Evolutionary conservation across 2,329 filamentous ascomycete species (phyloP).

Genomic region (Samsoniella hepiali): DNA sequence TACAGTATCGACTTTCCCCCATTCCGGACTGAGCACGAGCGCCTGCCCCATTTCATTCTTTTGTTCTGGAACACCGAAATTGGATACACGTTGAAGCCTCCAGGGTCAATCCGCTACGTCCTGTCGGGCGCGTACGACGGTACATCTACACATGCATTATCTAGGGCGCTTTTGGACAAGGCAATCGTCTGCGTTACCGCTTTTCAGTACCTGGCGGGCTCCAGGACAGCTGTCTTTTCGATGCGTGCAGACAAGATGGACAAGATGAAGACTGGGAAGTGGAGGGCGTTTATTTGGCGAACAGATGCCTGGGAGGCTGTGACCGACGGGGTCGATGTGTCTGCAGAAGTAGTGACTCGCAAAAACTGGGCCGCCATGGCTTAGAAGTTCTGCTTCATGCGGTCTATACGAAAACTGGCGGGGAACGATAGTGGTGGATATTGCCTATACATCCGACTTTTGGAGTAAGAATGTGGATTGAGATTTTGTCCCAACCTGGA

Average conservation of each 20-base stretch:
- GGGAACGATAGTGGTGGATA: no score
- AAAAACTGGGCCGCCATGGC: neutral
- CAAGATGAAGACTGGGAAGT: neutral
- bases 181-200: neutral
- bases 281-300: constrained; percentile 7
- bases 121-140: neutral
- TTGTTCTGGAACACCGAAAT: neutral
- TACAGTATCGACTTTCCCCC: neutral
- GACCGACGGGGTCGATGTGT: neutral
- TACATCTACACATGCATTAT: no score
- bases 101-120: neutral
- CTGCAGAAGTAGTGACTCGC: neutral
- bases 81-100: neutral
- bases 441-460: no score
- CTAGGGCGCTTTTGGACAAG: neutral
- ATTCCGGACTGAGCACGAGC: neutral
- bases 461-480: no score
- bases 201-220: constrained; percentile 9
- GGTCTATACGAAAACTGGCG: no score
- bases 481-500: no score
- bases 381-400: no score
- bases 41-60: neutral
- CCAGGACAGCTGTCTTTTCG: constrained; percentile 15
- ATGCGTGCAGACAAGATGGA: constrained; percentile 16
- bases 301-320: neutral